Evolutionary conservation across 768 basidiomycete species (phyloP), one percentile per base, ranked within the genome.

Genomic region (Amanita muscaria): DNA sequence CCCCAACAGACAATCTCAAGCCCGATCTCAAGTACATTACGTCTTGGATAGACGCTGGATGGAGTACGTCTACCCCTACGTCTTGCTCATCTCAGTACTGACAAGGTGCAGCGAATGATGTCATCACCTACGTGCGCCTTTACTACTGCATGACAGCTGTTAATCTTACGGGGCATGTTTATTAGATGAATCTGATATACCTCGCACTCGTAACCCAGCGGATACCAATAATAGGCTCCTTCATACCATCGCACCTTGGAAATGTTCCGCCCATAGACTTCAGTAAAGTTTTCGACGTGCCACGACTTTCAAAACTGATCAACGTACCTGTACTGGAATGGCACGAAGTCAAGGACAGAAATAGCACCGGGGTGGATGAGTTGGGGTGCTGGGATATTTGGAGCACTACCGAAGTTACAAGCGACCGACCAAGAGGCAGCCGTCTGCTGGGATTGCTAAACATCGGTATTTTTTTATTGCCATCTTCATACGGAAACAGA

Each of bases 1-100:
- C 6, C 19, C 33, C 24, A n/a, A 5, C 38, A 81, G 83, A 83
- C 51, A 85, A 84, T 51, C 61, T 87, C 27, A 72, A 69, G 12
- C 61, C 72, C 15, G 74, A 82, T 45, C 64, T 64, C 3, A 69
- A 79, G 50, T 87, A 85, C 50, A 75, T 87, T 47, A 79, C 82
- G 1, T 80, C 80, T 11, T 87, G 81, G 81, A 66, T 78, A 31
- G 77, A 78, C 29, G 81, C 83, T n/a, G 84, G 84, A 31, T 87
- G 83, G 83, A 84, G 77, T 78, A 56, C 52, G 77, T 70, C 23
- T n/a, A 38, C 33, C 22, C 29, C 35, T 23, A 11, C 46, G 2
- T 33, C 47, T 50, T 39, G 15, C 32, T 19, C 21, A 6, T 3
- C 11, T 2, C 10, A 14, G 24, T 8, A 30, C 24, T 46, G 44